A percentile compares a stretch with the other conserved stretches of the same genome.
These are phyloP conservation scores for Trichophyton verrucosum DNA, from an alignment of 2,329 filamentous ascomycete genomes.

Conservation along the genomic window DNA sequence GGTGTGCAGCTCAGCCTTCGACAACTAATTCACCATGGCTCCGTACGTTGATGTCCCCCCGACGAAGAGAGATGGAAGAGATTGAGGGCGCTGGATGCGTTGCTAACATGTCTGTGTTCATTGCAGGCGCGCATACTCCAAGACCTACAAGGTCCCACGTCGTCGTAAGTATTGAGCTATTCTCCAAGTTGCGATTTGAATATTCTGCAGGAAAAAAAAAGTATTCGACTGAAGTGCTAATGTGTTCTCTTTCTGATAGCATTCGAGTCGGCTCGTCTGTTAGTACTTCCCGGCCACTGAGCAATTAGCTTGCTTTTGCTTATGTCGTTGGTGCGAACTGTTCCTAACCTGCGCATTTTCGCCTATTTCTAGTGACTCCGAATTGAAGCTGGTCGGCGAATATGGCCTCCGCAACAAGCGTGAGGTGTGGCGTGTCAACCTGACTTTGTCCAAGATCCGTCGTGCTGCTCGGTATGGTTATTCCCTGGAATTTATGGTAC, in stretches of 20 bases:
- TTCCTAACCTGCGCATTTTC: slow-evolving; percentile 50
- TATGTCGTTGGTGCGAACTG: slow-evolving; percentile 66
- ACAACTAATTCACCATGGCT: slow-evolving; percentile 31
- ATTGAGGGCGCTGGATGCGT: neutral
- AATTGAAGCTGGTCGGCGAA: slow-evolving; percentile 99
- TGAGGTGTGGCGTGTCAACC: slow-evolving; percentile 99
- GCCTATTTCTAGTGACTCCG: slow-evolving; percentile 66
- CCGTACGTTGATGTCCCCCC: slow-evolving; percentile 23
- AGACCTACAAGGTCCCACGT: slow-evolving; percentile 98
- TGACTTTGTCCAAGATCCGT: slow-evolving; percentile 99
- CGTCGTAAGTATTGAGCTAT: slow-evolving; percentile 46
- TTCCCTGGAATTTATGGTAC: neutral
- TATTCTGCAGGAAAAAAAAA: neutral
- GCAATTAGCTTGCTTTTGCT: slow-evolving; percentile 90
- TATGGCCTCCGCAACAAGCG: slow-evolving; percentile 99
- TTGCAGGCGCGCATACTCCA: slow-evolving; percentile 65
- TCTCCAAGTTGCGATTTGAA: neutral
- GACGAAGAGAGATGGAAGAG: neutral
- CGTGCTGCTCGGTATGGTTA: slow-evolving; percentile 89
- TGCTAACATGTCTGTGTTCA: slow-evolving; percentile 18
- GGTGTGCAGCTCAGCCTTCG: slow-evolving; percentile 15
- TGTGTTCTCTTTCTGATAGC: slow-evolving; percentile 34
- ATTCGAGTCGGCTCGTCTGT: slow-evolving; percentile 99
- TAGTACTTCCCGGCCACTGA: slow-evolving; percentile 92
- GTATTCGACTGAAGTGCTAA: slow-evolving; percentile 25